Percentiles rank a stretch among this genome's conserved stretches.
These are phyloP conservation scores for Tylopilus sp. DNA, from an alignment of 1,284 basidiomycete species.

Conservation along the genomic window DNA sequence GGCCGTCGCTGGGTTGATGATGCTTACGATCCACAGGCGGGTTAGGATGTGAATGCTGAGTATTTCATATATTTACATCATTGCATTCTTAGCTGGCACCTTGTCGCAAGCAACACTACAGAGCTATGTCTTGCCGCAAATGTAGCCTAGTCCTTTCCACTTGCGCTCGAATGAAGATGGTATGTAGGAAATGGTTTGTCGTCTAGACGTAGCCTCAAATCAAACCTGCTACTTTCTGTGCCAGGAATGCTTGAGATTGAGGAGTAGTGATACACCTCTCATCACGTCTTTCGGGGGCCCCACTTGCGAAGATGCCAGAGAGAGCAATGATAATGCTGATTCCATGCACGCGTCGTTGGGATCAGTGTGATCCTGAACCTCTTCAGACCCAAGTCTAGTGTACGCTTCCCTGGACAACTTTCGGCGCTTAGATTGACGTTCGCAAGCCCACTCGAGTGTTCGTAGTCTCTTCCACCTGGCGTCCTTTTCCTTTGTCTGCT, in stretches of 20 bases:
- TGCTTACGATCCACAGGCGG: conserved; percentile 14
- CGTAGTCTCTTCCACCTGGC: conserved; percentile 21
- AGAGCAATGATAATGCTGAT: conserved; percentile 32
- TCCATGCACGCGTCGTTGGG: conserved; percentile 12
- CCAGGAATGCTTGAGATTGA: conserved; percentile 39
- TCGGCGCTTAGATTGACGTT: conserved; percentile 37
- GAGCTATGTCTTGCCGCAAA: conserved; percentile 17
- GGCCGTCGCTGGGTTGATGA: conserved; percentile 28
- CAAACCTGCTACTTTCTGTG: conserved; percentile 18
- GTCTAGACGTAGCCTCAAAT: conserved; percentile 18
- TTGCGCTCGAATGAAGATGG: conserved; percentile 20
- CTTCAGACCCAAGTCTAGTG: conserved; percentile 16
- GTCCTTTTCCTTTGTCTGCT: conserved; percentile 7
- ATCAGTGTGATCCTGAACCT: conserved; percentile 7
- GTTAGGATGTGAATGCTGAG: conserved; percentile 21
- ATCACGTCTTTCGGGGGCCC: conserved; percentile 36
- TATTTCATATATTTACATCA: conserved; percentile 30
- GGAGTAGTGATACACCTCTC: conserved; percentile 40
- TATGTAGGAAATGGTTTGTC: conserved; percentile 23
- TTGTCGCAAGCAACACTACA: conserved; percentile 24
- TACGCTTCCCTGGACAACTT: conserved; percentile 21
- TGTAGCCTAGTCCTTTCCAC: conserved; percentile 30
- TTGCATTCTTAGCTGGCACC: conserved; percentile 25
- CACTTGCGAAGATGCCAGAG: conserved; percentile 21
- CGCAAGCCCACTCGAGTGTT: conserved; percentile 49